Conservation (phyloP, 2,329 filamentous ascomycete genomes). For the Paecilomyces fulvus region DNA sequence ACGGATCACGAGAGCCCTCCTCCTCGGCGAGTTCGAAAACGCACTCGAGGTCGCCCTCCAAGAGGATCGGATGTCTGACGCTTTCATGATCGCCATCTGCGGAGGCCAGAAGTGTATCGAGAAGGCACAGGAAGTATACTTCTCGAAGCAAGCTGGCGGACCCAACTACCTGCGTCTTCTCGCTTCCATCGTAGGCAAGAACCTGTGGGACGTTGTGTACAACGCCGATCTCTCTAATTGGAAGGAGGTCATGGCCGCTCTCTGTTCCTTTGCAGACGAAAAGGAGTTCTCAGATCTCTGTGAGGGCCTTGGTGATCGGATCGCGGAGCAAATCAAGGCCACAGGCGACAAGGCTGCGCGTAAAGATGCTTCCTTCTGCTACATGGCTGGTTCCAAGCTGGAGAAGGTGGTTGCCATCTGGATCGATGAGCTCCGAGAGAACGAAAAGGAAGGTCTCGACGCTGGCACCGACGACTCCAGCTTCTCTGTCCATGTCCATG, state of each 20-base stretch:
- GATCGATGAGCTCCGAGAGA: conserved; percentile 80
- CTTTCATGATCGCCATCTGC: conserved; percentile 96
- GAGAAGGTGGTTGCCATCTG: conserved; percentile 96
- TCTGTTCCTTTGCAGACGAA: conserved; percentile 91
- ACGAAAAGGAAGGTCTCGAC: conserved; percentile 66
- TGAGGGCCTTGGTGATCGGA: conserved; percentile 84
- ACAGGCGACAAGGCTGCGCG: conserved; percentile 51
- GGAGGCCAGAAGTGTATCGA: conserved; percentile 88
- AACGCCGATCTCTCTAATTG: conserved; percentile 88
- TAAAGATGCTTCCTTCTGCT: conserved; percentile 95
- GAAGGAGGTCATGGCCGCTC: conserved; percentile 93
- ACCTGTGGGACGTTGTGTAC: conserved; percentile 95
- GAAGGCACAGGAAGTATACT: conserved; percentile 85
- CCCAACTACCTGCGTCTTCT: conserved; percentile 90
- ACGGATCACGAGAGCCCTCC: conserved; percentile 75
- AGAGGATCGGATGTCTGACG: conserved; percentile 86
- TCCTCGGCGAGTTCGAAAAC: conserved; percentile 83
- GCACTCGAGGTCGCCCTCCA: conserved; percentile 82
- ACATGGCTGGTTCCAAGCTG: conserved; percentile 86
- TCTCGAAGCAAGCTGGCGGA: conserved; percentile 69
- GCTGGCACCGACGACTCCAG: conserved; percentile 63
- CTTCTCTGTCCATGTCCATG: conserved; percentile 84
- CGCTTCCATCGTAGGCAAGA: conserved; percentile 87
- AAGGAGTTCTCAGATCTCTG: conserved; percentile 90
- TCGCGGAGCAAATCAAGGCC: conserved; percentile 58